Conservation (phyloP, 2,329 filamentous ascomycete species). For the Cyclaneusma minus region DNA sequence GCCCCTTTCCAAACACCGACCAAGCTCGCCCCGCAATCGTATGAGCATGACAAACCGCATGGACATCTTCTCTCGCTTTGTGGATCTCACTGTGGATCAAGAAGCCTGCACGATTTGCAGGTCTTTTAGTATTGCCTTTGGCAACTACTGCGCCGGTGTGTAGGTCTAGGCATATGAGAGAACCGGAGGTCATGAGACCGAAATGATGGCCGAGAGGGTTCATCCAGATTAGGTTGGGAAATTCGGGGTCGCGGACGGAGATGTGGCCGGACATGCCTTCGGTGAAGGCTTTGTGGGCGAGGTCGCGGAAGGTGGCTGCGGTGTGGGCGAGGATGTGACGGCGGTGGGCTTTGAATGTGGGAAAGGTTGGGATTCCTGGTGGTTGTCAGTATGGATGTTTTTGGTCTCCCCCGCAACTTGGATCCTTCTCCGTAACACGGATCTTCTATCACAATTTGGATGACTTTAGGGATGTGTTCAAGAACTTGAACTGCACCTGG, state of each 20-base stretch:
- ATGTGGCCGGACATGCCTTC: conserved; percentile 60
- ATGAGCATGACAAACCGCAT: conserved; percentile 56
- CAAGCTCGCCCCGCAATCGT: conserved; percentile 51
- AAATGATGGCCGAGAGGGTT: conserved; percentile 52
- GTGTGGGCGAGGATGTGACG: conserved; percentile 51
- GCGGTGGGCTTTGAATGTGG: conserved; percentile 37
- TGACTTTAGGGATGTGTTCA: neutral
- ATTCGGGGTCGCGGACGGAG: conserved; percentile 48
- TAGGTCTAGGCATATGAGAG: conserved; percentile 52
- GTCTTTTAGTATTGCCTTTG: too few relatives aligned
- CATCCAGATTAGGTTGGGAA: conserved; percentile 50
- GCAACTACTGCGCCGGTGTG: conserved; percentile 40
- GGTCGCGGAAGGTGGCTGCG: conserved; percentile 53
- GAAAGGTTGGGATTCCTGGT: conserved; percentile 38
- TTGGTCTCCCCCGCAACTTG: too few relatives aligned
- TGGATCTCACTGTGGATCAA: conserved; percentile 55
- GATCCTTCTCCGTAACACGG: too few relatives aligned
- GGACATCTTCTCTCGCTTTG: conserved; percentile 47
- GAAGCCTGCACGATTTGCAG: conserved; percentile 53
- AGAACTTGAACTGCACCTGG: neutral
- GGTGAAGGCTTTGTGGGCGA: conserved; percentile 46
- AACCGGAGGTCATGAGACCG: conserved; percentile 43
- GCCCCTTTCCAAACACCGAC: conserved; percentile 44
- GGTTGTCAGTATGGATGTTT: conserved; percentile 14
- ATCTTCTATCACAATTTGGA: neutral